A percentile compares a stretch with the other conserved stretches of the same genome.
phyloP scores from a whole-genome alignment of 768 basidiomycete species.

The Postia placenta region DNA sequence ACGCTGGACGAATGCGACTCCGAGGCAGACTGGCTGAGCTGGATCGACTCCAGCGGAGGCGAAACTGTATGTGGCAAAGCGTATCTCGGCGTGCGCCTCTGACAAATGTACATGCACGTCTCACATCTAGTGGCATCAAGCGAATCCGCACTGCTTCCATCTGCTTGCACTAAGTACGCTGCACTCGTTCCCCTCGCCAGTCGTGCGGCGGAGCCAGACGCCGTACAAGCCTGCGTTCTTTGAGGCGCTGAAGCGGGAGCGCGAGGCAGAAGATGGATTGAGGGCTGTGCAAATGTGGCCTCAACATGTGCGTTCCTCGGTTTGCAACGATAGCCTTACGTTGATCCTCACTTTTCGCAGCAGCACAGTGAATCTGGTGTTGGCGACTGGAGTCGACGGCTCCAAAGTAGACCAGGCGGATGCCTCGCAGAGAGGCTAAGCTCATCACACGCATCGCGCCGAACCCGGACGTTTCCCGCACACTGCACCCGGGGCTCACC shows the following conservation, averaged over 20 bases:
- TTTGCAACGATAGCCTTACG: not conserved
- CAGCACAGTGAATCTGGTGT: not conserved
- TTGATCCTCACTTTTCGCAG: not conserved
- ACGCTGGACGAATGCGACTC: slow-evolving; percentile 69
- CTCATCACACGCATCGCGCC: no score
- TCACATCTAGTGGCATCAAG: slow-evolving; percentile 50
- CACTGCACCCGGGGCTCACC: no score
- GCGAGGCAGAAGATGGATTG: slow-evolving; percentile 56
- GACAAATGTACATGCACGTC: not conserved
- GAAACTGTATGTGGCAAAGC: slow-evolving; percentile 44
- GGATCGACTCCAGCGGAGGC: slow-evolving; percentile 63
- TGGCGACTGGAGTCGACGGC: slow-evolving; percentile 45
- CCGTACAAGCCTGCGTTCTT: slow-evolving; percentile 87
- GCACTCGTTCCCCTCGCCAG: slow-evolving; percentile 85
- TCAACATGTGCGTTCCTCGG: slow-evolving; percentile 19
- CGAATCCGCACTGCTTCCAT: slow-evolving; percentile 85
- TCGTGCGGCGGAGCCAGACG: slow-evolving; percentile 72
- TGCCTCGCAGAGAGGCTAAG: no score
- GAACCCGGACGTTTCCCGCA: no score
- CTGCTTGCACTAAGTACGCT: slow-evolving; percentile 74
- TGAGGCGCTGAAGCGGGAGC: slow-evolving; percentile 48
- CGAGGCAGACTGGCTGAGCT: slow-evolving; percentile 71
- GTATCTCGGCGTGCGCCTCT: not conserved
- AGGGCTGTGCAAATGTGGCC: slow-evolving; percentile 57
- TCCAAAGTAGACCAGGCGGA: no score